Evolutionary conservation across 148 eudicot species (phyloP).

Genomic region (Rhododendron ferrugineum): DNA sequence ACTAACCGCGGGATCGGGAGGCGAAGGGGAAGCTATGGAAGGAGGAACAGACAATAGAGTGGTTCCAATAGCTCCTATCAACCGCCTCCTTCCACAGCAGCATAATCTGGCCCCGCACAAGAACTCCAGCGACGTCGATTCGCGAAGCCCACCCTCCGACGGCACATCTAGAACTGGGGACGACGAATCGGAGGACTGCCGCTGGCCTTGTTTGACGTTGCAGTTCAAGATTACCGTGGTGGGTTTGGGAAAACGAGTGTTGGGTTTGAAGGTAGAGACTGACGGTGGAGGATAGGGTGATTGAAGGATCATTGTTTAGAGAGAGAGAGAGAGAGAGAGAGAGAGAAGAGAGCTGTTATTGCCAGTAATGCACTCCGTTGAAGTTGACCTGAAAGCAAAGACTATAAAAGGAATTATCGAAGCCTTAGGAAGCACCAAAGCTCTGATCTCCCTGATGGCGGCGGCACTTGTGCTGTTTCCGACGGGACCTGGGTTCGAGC

Average conservation of each 20-base stretch:
- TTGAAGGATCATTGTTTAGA: background rate
- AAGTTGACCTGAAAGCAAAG: too few relatives aligned
- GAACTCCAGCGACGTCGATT: background rate
- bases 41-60: constrained; percentile 16
- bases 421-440: background rate
- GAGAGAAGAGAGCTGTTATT: too few relatives aligned
- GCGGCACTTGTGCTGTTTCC: background rate
- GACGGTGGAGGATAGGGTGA: background rate
- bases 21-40: constrained; percentile 21
- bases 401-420: background rate
- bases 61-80: constrained; percentile 26
- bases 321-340: too few relatives aligned
- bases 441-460: background rate
- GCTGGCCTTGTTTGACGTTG: background rate
- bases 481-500: background rate
- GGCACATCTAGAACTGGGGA: background rate
- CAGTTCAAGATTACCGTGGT: background rate
- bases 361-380: background rate
- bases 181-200: background rate
- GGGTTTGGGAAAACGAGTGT: background rate
- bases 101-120: background rate
- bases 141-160: background rate
- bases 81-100: constrained; percentile 55
- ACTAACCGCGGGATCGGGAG: constrained; percentile 33
- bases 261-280: background rate